Conservation (phyloP, 495 filamentous ascomycete species). For the Bathelium albidoporum region DNA sequence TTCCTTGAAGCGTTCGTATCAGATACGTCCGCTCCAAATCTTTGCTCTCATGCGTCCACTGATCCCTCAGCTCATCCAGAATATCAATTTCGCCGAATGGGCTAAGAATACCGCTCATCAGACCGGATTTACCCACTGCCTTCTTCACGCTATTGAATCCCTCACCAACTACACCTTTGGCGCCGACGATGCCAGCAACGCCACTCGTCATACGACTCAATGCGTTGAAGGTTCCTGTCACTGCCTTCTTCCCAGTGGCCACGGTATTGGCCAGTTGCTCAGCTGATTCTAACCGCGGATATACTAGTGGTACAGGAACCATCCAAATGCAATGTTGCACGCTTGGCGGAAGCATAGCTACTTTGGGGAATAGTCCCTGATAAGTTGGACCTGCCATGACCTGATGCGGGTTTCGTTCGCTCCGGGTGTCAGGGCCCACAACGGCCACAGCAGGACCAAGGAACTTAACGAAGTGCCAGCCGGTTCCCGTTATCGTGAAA, state of each 20-base stretch:
- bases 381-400: slow-evolving; percentile 96
- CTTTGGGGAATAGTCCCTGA: slow-evolving; percentile 91
- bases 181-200: slow-evolving; percentile 87
- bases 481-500: slow-evolving; percentile 92
- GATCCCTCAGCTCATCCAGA: slow-evolving; percentile 84
- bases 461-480: slow-evolving; percentile 97
- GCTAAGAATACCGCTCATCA: slow-evolving; percentile 90
- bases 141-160: slow-evolving; percentile 93
- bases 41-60: slow-evolving; percentile 98
- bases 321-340: slow-evolving; percentile 97
- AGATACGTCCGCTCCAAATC: slow-evolving; percentile 94
- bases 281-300: slow-evolving; percentile 81
- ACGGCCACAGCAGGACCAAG: slow-evolving; percentile 85
- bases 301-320: slow-evolving; percentile 80
- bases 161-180: slow-evolving; percentile 78
- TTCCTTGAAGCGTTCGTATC: slow-evolving; percentile 89
- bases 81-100: slow-evolving; percentile 97
- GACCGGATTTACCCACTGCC: slow-evolving; percentile 83
- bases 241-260: slow-evolving; percentile 89
- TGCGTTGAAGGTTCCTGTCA: slow-evolving; percentile 90
- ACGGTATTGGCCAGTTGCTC: slow-evolving; percentile 83
- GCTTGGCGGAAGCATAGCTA: slow-evolving; percentile 79
- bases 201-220: slow-evolving; percentile 89
- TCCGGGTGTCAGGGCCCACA: slow-evolving; percentile 81
- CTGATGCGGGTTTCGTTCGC: slow-evolving; percentile 79